Evolutionary conservation across 2,329 filamentous ascomycete species (phyloP).

Genomic region (Penicillium glabrum): DNA sequence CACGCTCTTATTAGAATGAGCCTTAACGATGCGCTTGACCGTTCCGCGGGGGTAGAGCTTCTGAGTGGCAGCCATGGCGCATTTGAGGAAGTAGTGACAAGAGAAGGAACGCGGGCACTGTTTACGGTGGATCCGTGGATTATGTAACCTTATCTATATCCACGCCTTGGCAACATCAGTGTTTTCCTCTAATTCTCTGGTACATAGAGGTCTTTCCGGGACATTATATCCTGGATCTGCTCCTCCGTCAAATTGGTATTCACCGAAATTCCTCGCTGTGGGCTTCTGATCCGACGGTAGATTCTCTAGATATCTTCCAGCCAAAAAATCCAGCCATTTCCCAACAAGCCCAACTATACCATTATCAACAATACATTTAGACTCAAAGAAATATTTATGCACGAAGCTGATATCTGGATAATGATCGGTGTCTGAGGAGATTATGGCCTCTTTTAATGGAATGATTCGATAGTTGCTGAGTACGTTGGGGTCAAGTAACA

Average conservation of each 20-base stretch:
- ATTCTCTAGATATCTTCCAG: slow-evolving; percentile 25
- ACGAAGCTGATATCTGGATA: slow-evolving; percentile 34
- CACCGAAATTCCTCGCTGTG: slow-evolving; percentile 16
- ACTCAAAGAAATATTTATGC: slow-evolving; percentile 42
- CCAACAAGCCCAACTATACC: slow-evolving; percentile 40
- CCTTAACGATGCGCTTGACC: slow-evolving; percentile 86
- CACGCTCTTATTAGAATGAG: slow-evolving; percentile 75
- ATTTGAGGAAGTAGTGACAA: background rate
- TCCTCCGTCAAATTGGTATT: slow-evolving; percentile 17
- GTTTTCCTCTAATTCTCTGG: background rate
- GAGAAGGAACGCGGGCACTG: slow-evolving; percentile 3
- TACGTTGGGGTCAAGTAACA: slow-evolving; percentile 26
- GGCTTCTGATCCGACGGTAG: slow-evolving; percentile 20
- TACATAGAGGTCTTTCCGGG: slow-evolving; percentile 20
- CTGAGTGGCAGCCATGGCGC: slow-evolving; percentile 60
- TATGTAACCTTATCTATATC: background rate
- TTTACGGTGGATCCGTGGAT: slow-evolving; percentile 5
- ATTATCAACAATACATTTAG: slow-evolving; percentile 41
- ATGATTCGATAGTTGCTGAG: slow-evolving; percentile 29
- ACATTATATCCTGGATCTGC: slow-evolving; percentile 14
- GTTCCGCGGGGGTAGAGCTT: slow-evolving; percentile 82
- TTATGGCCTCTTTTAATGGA: slow-evolving; percentile 32
- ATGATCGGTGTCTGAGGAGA: slow-evolving; percentile 27
- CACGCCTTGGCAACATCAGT: background rate
- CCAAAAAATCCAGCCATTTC: slow-evolving; percentile 43